Conservation (phyloP, 2,329 filamentous ascomycete genomes). For the Aspergillus chevalieri region DNA sequence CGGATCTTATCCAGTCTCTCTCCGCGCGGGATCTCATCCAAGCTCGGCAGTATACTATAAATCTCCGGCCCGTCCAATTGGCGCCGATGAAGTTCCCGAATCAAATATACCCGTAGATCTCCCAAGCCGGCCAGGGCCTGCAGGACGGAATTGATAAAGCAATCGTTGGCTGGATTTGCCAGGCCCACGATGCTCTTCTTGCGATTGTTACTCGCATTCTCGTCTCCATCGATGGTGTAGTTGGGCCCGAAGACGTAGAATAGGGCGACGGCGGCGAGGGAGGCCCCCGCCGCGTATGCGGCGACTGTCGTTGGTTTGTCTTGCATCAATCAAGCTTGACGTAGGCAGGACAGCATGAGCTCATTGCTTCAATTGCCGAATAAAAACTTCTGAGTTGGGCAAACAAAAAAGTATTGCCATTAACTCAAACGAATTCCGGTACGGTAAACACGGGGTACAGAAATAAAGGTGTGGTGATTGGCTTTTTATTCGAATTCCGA, state of each 20-base stretch:
- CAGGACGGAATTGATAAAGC: slow-evolving; percentile 93
- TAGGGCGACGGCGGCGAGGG: slow-evolving; percentile 85
- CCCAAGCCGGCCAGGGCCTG: slow-evolving; percentile 87
- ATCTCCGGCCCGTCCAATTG: slow-evolving; percentile 70
- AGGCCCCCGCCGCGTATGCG: slow-evolving; percentile 91
- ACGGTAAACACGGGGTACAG: too few species aligned
- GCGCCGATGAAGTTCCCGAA: slow-evolving; percentile 81
- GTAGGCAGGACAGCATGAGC: neutral
- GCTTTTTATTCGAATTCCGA: neutral
- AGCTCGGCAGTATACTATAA: slow-evolving; percentile 58
- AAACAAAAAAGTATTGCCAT: too few species aligned
- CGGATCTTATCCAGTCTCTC: slow-evolving; percentile 45
- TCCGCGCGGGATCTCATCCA: slow-evolving; percentile 32
- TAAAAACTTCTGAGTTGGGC: too few species aligned
- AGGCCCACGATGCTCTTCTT: slow-evolving; percentile 88
- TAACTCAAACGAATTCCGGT: too few species aligned
- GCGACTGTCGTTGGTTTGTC: slow-evolving; percentile 77
- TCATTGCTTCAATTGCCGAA: neutral
- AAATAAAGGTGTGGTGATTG: neutral
- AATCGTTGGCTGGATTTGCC: slow-evolving; percentile 86
- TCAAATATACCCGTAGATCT: slow-evolving; percentile 84
- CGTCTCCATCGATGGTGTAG: slow-evolving; percentile 83
- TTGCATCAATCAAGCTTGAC: slow-evolving; percentile 56
- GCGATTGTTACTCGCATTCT: slow-evolving; percentile 51
- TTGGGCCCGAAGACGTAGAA: slow-evolving; percentile 98